Conservation (phyloP, 805 yeast genomes). For the Cyberlindnera xylosilytica region DNA sequence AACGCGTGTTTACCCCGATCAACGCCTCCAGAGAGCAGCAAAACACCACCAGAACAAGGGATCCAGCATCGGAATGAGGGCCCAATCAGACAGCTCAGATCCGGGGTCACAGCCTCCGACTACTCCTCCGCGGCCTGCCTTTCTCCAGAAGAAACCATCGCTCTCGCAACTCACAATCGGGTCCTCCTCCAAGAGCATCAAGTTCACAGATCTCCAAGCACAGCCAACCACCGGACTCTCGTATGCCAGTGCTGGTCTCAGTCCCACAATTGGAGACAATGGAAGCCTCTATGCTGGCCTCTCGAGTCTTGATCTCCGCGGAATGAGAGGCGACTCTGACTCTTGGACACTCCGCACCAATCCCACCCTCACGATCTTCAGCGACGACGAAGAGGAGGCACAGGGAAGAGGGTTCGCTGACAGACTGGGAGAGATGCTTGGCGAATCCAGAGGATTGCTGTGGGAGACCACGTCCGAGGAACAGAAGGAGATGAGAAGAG, state of each 20-base stretch:
- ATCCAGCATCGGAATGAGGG: too few relatives aligned
- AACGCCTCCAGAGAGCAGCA: background rate
- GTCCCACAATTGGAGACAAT: background rate
- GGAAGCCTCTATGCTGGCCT: background rate
- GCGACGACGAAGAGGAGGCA: constrained; percentile 22
- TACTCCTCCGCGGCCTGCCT: constrained; percentile 11
- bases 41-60: background rate
- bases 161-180: constrained; percentile 21
- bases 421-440: constrained; percentile 25
- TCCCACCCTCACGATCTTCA: constrained; percentile 30
- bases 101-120: constrained; percentile 10
- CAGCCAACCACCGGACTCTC: constrained; percentile 34
- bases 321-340: constrained; percentile 9
- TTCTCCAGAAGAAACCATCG: constrained; percentile 19
- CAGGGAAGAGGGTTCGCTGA: constrained; percentile 15
- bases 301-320: constrained; percentile 3
- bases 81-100: background rate
- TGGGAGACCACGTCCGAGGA: constrained; percentile 14
- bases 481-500: constrained; percentile 12
- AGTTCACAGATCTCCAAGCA: constrained; percentile 25
- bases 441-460: constrained; percentile 18
- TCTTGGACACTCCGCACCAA: constrained; percentile 24
- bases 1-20: too few relatives aligned
- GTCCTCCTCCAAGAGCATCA: constrained; percentile 12
- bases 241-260: constrained; percentile 12